Evolutionary conservation across 495 filamentous ascomycete species (phyloP).

Genomic region (Monascus purpureus): DNA sequence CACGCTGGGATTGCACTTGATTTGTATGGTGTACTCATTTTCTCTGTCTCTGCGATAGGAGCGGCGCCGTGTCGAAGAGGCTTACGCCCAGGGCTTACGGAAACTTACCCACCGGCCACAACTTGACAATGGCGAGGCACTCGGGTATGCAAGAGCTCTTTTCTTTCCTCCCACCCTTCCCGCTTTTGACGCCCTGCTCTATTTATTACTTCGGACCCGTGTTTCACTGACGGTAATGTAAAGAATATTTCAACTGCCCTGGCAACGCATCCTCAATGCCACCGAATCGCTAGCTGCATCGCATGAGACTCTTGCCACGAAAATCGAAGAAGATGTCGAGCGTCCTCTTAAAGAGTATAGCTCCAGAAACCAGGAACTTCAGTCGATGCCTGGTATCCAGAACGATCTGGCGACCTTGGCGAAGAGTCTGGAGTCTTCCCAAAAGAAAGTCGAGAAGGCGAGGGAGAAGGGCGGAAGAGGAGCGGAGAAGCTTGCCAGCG

Average conservation of each 20-base stretch:
- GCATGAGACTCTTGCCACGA: slow-evolving; percentile 67
- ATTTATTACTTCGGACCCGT: slow-evolving; percentile 1
- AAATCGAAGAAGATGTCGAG: slow-evolving; percentile 87
- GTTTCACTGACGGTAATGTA: neutral
- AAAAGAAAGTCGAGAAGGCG: slow-evolving; percentile 80
- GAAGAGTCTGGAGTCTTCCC: slow-evolving; percentile 68
- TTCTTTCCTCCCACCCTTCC: neutral
- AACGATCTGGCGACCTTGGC: slow-evolving; percentile 68
- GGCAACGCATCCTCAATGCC: slow-evolving; percentile 77
- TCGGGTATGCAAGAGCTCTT: slow-evolving; percentile 50
- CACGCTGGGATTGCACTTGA: no score
- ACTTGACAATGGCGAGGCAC: slow-evolving; percentile 58
- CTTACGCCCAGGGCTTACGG: slow-evolving; percentile 70
- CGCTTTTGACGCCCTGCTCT: no score
- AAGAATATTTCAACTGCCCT: slow-evolving; percentile 83
- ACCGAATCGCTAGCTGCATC: slow-evolving; percentile 70
- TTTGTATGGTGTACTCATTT: no score
- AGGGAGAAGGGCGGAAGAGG: slow-evolving; percentile 67
- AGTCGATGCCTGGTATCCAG: slow-evolving; percentile 70
- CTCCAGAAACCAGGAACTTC: slow-evolving; percentile 65
- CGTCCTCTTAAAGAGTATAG: slow-evolving; percentile 61
- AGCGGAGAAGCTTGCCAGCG: slow-evolving; percentile 65
- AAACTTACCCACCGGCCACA: slow-evolving; percentile 61
- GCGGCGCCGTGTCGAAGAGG: slow-evolving; percentile 81
- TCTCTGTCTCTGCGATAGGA: slow-evolving; percentile 49